These are phyloP conservation scores for Irpex sp. DNA, from an alignment of 1,284 basidiomycete genomes.

Conservation along the genomic window DNA sequence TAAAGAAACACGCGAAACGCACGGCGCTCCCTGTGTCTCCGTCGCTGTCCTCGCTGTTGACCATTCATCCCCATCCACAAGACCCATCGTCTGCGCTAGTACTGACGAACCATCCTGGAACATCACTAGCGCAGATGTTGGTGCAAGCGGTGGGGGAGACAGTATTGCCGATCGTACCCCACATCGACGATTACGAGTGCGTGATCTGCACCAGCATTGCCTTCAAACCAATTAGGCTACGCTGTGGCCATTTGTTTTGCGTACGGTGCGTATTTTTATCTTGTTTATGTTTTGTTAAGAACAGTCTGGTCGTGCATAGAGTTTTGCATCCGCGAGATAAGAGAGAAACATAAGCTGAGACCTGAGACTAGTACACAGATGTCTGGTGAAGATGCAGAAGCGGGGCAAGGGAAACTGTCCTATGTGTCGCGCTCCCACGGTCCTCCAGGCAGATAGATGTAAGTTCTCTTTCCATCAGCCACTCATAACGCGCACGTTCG, in stretches of 20 bases:
- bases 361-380: constrained; percentile 37
- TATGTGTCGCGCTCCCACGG: constrained; percentile 78
- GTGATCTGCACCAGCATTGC: constrained; percentile 81
- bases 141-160: constrained; percentile 85
- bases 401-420: constrained; percentile 80
- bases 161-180: constrained; percentile 80
- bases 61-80: constrained; percentile 5
- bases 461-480: constrained; percentile 26
- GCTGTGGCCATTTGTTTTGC: constrained; percentile 90
- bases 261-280: constrained; percentile 47
- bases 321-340: too few species aligned
- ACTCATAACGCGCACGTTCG: not conserved
- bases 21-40: constrained; percentile 60
- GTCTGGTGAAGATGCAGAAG: constrained; percentile 94
- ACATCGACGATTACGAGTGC: constrained; percentile 77
- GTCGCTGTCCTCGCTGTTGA: constrained; percentile 22
- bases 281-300: not conserved
- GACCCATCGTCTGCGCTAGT: constrained; percentile 10
- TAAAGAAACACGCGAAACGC: constrained; percentile 94
- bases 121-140: constrained; percentile 72
- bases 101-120: constrained; percentile 23
- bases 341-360: not conserved
- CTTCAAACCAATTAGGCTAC: constrained; percentile 85
- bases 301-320: too few species aligned
- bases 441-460: constrained; percentile 75